Percentiles rank a stretch among this genome's conserved stretches.
Conservation (phyloP, 345 rosid species). For the Eucalyptus tenuipes region DNA sequence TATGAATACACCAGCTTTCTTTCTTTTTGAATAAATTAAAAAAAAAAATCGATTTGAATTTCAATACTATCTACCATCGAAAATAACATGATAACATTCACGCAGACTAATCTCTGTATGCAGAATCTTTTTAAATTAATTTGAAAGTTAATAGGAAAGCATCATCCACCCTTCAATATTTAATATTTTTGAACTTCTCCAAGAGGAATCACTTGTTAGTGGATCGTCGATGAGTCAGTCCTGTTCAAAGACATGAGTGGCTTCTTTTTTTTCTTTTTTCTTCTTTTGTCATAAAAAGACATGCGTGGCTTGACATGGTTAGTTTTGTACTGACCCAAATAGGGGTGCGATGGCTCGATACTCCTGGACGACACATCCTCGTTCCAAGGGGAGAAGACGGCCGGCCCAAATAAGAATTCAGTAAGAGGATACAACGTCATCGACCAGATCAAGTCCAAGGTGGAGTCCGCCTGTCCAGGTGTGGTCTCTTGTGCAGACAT, state of each 20-base stretch:
- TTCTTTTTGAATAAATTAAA: neutral
- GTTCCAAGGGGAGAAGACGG: constrained; percentile 44
- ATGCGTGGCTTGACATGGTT: neutral
- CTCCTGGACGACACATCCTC: constrained; percentile 30
- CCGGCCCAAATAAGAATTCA: constrained; percentile 27
- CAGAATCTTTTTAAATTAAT: neutral
- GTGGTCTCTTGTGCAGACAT: constrained; percentile 50
- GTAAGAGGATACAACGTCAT: constrained; percentile 29
- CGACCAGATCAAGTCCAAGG: constrained; percentile 23
- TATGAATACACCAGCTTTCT: neutral
- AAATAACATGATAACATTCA: neutral
- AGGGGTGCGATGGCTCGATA: constrained; percentile 58
- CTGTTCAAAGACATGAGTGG: neutral
- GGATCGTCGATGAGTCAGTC: neutral
- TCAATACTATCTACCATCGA: neutral
- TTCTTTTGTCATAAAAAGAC: neutral
- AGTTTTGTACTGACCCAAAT: neutral
- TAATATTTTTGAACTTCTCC: neutral
- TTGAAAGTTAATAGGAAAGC: neutral
- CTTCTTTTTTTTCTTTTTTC: neutral
- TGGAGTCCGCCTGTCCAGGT: constrained; percentile 36
- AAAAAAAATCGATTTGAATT: neutral
- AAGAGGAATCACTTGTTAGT: neutral
- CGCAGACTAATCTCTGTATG: neutral
- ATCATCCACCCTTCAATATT: neutral